These are phyloP conservation scores for Aspergillus sp. DNA, from an alignment of 2,329 filamentous ascomycete genomes.

Conservation along the genomic window DNA sequence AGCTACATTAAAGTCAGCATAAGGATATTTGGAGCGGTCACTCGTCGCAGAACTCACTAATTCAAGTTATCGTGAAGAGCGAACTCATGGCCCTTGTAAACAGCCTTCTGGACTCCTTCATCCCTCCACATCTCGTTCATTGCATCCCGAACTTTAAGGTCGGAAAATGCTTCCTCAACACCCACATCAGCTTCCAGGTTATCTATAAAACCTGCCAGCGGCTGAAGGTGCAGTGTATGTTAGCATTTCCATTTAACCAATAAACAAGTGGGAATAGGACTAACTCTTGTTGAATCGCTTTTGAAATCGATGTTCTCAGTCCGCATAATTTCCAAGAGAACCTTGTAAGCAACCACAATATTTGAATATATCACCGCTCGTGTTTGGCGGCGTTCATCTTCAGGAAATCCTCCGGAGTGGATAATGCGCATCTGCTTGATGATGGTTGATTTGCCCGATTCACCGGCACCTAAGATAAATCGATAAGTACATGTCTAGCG, in stretches of 20 bases:
- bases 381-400: constrained; percentile 87
- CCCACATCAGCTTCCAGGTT: constrained; percentile 75
- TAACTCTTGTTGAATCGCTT: constrained; percentile 74
- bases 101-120: constrained; percentile 78
- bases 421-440: constrained; percentile 99
- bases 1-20: constrained; percentile 54
- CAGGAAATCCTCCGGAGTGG: constrained; percentile 87
- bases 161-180: constrained; percentile 75
- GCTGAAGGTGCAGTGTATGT: constrained; percentile 49
- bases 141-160: constrained; percentile 61
- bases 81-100: constrained; percentile 92
- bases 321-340: constrained; percentile 87
- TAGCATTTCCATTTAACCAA: constrained; percentile 5
- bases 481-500: not conserved
- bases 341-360: constrained; percentile 85
- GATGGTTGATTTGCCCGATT: constrained; percentile 94
- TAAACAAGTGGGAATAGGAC: constrained; percentile 25
- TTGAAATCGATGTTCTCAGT: constrained; percentile 79
- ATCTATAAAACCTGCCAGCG: constrained; percentile 73
- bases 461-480: constrained; percentile 71
- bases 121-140: constrained; percentile 85
- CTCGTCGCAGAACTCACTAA: constrained; percentile 64
- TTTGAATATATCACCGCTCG: constrained; percentile 96
- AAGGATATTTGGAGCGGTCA: not conserved
- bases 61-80: constrained; percentile 92